phyloP scores from a whole-genome alignment of 2,329 filamentous ascomycete species.

The Dryadomyces sulphureus region DNA sequence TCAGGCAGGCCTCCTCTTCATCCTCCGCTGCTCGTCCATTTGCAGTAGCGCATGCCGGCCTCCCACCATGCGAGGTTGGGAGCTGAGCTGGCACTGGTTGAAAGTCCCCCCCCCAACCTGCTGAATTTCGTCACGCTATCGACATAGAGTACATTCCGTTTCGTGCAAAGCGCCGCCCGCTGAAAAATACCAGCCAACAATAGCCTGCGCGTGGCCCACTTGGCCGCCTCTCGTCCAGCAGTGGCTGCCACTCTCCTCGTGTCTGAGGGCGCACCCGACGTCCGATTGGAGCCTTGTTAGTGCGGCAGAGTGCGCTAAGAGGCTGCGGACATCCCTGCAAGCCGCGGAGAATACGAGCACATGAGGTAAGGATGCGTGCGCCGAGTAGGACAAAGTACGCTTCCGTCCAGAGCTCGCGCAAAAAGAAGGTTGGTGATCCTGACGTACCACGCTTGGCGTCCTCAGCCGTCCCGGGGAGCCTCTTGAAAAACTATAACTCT shows the following conservation, averaged over 20 bases:
- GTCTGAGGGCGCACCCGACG: not conserved
- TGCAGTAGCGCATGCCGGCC: too few relatives aligned
- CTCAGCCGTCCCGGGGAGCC: too few relatives aligned
- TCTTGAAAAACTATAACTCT: not conserved
- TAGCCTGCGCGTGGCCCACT: too few relatives aligned
- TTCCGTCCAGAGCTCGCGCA: not conserved
- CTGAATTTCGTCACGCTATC: too few relatives aligned
- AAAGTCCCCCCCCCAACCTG: too few relatives aligned
- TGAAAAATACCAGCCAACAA: too few relatives aligned
- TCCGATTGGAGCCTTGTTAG: not conserved
- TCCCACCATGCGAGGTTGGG: too few relatives aligned
- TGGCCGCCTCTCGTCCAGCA: not conserved
- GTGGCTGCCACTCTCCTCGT: not conserved
- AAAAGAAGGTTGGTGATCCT: constrained; percentile 1
- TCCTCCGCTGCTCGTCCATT: too few relatives aligned
- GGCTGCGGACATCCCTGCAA: not conserved
- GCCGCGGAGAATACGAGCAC: not conserved
- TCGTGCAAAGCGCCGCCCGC: too few relatives aligned
- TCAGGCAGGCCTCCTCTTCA: too few relatives aligned
- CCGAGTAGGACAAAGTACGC: not conserved
- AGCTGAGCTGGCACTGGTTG: too few relatives aligned
- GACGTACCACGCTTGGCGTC: not conserved
- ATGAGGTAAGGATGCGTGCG: constrained; percentile 1
- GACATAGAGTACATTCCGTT: too few relatives aligned
- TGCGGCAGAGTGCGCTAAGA: not conserved